Conservation (phyloP, 306 rosid genomes). For the Mimosa pudica region DNA sequence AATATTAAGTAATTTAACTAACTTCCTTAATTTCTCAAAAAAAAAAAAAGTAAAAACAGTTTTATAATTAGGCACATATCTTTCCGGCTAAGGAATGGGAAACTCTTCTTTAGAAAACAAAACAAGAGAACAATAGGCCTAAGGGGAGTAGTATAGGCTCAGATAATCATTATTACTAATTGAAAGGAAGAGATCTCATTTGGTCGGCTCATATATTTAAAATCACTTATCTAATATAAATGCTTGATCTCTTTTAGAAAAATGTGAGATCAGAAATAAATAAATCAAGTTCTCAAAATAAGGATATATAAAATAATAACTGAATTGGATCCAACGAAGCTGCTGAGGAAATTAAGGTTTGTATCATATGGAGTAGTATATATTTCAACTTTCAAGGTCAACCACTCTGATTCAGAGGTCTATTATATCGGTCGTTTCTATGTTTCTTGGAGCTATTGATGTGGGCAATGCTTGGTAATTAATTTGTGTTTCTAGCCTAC, state of each 20-base stretch:
- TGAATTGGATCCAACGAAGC: constrained; percentile 1
- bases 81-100: too few relatives aligned
- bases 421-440: not conserved
- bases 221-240: too few relatives aligned
- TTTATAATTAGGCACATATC: too few relatives aligned
- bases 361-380: not conserved
- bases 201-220: not conserved
- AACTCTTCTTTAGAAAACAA: too few relatives aligned
- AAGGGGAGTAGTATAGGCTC: not conserved
- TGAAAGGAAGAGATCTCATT: not conserved
- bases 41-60: too few relatives aligned
- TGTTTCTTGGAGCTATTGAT: constrained; percentile 10
- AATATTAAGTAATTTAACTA: too few relatives aligned
- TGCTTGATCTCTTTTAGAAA: not conserved
- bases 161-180: not conserved
- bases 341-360: not conserved
- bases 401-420: not conserved
- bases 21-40: too few relatives aligned
- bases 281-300: not conserved
- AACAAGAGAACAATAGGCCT: too few relatives aligned
- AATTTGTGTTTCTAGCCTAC: not conserved
- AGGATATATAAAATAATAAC: not conserved
- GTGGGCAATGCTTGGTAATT: not conserved
- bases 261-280: not conserved
- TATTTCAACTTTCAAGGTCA: not conserved